A percentile compares a stretch with the other conserved stretches of the same genome.
Conservation (phyloP, 2,329 filamentous ascomycete genomes). For the Xylariaceae sp. region DNA sequence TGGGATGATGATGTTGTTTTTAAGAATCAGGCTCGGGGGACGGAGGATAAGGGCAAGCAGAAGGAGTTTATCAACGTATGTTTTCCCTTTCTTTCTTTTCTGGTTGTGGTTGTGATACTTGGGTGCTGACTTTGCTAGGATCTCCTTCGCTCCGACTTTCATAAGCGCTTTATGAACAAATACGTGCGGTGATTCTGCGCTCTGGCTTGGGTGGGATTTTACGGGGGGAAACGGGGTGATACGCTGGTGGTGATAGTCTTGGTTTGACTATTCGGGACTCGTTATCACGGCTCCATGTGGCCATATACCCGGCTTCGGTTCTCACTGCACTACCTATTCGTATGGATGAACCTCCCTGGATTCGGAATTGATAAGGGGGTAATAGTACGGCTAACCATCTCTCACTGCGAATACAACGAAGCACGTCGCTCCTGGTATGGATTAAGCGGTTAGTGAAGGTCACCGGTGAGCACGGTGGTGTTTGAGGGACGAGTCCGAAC, state of each 20-base stretch:
- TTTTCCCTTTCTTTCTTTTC: constrained; percentile 16
- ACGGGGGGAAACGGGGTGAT: no score
- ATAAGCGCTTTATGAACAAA: constrained; percentile 90
- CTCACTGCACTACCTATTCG: no score
- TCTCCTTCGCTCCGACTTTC: constrained; percentile 89
- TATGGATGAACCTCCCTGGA: constrained; percentile 32
- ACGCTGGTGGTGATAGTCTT: not conserved
- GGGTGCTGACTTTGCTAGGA: constrained; percentile 51
- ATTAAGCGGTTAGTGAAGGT: constrained; percentile 27
- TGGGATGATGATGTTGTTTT: constrained; percentile 99
- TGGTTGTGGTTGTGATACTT: not conserved
- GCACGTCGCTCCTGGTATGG: constrained; percentile 31
- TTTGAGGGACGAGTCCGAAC: not conserved
- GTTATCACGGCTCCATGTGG: no score
- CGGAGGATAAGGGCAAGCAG: constrained; percentile 80
- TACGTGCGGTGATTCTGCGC: constrained; percentile 47
- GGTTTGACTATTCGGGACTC: no score
- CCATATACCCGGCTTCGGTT: no score
- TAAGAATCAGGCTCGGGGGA: constrained; percentile 95
- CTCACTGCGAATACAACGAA: constrained; percentile 17
- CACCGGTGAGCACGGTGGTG: constrained; percentile 2
- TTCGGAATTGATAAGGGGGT: constrained; percentile 28
- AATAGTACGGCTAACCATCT: no score
- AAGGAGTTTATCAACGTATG: constrained; percentile 96
- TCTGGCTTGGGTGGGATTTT: no score